Base-by-base conservation (phyloP, 2,329 filamentous ascomycete genomes). In the Diaporthe nobilis region DNA sequence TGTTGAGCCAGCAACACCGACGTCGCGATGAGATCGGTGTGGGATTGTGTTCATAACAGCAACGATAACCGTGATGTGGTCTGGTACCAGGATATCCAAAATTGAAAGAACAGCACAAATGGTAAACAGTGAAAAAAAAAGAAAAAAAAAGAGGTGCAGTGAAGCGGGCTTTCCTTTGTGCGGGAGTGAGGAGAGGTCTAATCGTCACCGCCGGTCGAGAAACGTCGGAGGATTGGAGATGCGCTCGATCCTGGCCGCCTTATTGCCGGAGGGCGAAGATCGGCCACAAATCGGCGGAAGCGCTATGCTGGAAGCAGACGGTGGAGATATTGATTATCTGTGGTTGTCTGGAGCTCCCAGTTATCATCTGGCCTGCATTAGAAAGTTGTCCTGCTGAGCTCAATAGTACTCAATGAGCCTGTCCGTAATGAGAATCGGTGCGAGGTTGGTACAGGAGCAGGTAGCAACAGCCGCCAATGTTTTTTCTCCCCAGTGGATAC, bases 221-320 rank as follows among this genome's bases (percentile, higher is more conserved):
- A 34, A 63, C 15, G 22, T 17, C 51, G 47, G 57, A 28, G 57
- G 58, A n/a, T 63, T 72, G 57, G 71, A 65, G 22, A 65, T 31
- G 71, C 71, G 58, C 28, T 44, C 28, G 58, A 65, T 63, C 71
- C 71, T 31, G 58, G 71, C 67, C 72, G 75, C 60, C 37, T 76
- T 75, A 76, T 75, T 76, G 75, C 75, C 75, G 75, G 49, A 53
- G 31, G 31, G 51, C 67, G 72, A 76, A 7, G 44, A 75, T 51
- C 72, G 72, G 72, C 58, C 72, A 53, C 42, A 57, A 31, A 53
- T 37, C 39, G 72, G 75, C 67, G 51, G 72, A 60, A 42, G 67
- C 58, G 70, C 51, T 68, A 34, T 20, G 42, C 47, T 70, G 65
- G 72, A 39, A 61, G 58, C 13, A 53, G 10, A 22, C 10, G 9